Evolutionary conservation across 768 basidiomycete genomes (phyloP).

Genomic region (Cystofilobasidium ferigula): DNA sequence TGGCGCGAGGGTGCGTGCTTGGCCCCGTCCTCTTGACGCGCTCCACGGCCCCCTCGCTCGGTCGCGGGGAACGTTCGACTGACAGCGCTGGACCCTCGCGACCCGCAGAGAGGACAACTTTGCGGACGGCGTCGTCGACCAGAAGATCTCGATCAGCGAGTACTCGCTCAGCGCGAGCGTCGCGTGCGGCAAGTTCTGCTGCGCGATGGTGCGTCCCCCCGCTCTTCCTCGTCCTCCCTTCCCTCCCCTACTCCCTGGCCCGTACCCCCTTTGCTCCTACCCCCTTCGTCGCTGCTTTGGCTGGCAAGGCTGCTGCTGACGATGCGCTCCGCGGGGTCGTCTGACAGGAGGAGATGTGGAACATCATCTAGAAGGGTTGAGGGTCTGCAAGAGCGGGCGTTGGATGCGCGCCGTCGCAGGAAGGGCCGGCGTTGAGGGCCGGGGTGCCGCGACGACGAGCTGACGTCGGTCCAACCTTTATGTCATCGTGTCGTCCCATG

Average conservation of each 20-base stretch:
- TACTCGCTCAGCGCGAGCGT: slow-evolving; percentile 69
- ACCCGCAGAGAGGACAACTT: slow-evolving; percentile 65
- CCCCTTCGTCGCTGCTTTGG: too few species aligned
- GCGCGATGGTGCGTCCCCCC: slow-evolving; percentile 21
- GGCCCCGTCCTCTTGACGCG: not conserved
- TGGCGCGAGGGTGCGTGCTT: slow-evolving; percentile 65
- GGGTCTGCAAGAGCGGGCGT: not conserved
- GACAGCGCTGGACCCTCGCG: not conserved
- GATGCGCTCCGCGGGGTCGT: too few species aligned
- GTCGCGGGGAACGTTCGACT: not conserved
- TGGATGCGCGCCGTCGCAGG: too few species aligned
- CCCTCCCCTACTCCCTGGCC: not conserved
- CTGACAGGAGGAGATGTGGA: slow-evolving; percentile 28
- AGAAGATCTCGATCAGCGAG: slow-evolving; percentile 92
- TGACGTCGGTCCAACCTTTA: too few species aligned
- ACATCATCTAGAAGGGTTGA: slow-evolving; percentile 21
- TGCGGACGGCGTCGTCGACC: slow-evolving; percentile 85
- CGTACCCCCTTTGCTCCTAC: not conserved
- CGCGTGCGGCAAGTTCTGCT: slow-evolving; percentile 27
- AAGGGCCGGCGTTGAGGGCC: not conserved
- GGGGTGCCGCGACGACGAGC: too few species aligned
- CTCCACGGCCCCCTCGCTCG: too few species aligned
- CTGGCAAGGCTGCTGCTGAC: too few species aligned
- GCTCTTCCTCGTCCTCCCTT: not conserved
- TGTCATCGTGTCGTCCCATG: too few species aligned